Evolutionary conservation across 192 early-diverging fungal species (phyloP).

Genomic region (Umbelopsis isabellina): DNA sequence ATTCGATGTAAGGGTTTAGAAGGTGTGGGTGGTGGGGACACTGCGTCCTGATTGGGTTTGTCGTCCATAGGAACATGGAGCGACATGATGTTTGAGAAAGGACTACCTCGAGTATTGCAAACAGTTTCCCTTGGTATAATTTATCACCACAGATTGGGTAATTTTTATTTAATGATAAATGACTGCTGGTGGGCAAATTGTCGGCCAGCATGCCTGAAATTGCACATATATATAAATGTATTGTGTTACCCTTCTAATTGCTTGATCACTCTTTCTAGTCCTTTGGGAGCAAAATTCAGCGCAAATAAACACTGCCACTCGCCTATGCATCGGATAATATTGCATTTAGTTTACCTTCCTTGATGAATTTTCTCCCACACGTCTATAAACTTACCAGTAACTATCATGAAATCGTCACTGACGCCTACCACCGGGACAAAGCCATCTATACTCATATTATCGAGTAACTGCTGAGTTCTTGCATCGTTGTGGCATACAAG

Average conservation of each 20-base stretch:
- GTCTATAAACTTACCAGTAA: neutral
- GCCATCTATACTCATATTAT: constrained; percentile 2
- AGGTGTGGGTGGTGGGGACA: neutral
- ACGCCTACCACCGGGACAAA: neutral
- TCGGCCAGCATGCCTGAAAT: too few relatives aligned
- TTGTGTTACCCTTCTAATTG: constrained; percentile 1
- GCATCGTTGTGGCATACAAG: neutral
- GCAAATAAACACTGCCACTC: constrained; percentile 12
- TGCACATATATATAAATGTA: too few relatives aligned
- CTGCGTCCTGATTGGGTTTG: neutral
- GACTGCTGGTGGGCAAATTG: neutral
- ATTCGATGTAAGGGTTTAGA: neutral
- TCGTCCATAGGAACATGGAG: constrained; percentile 9
- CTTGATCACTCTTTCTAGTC: neutral
- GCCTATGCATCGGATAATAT: neutral
- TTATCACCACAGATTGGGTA: neutral
- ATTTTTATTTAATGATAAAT: too few relatives aligned
- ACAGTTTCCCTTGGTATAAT: neutral
- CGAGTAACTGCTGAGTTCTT: neutral
- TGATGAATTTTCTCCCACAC: neutral
- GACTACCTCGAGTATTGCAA: neutral
- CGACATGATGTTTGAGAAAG: neutral
- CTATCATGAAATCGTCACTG: constrained; percentile 17
- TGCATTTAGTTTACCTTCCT: neutral
- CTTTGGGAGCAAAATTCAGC: constrained; percentile 5